A percentile compares a stretch with the other conserved stretches of the same genome.
phyloP scores from a whole-genome alignment of 495 filamentous ascomycete genomes.

The Filosporella fistucella region DNA sequence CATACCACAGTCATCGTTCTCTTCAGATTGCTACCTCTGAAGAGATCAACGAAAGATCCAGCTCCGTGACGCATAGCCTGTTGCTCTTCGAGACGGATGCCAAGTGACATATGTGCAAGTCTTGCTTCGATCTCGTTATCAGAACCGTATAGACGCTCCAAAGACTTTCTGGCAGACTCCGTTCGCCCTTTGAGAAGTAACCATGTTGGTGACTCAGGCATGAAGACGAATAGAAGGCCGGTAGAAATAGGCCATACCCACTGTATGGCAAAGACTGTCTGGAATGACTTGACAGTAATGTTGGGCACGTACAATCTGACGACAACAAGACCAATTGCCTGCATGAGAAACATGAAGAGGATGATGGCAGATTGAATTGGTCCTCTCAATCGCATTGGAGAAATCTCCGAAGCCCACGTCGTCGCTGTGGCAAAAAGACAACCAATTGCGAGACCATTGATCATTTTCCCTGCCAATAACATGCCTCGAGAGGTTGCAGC shows the following conservation, averaged over 20 bases:
- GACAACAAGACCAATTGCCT: slow-evolving; percentile 23
- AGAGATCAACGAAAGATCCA: slow-evolving; percentile 21
- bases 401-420: slow-evolving; percentile 24
- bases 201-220: slow-evolving; percentile 33
- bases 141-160: slow-evolving; percentile 4
- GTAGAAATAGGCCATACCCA: slow-evolving; percentile 49
- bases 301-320: slow-evolving; percentile 24
- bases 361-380: slow-evolving; percentile 25
- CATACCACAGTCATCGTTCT: slow-evolving; percentile 25
- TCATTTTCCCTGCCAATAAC: slow-evolving; percentile 27
- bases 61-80: slow-evolving; percentile 12
- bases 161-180: slow-evolving; percentile 1
- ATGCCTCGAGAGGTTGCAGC: slow-evolving; percentile 15
- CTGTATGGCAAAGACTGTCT: slow-evolving; percentile 49
- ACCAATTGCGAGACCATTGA: slow-evolving; percentile 18
- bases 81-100: slow-evolving; percentile 23
- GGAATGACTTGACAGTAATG: slow-evolving; percentile 30
- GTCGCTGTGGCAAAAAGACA: slow-evolving; percentile 24
- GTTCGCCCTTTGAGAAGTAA: slow-evolving; percentile 3
- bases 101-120: slow-evolving; percentile 14
- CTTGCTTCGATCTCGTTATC: slow-evolving; percentile 9
- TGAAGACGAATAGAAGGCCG: slow-evolving; percentile 32
- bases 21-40: slow-evolving; percentile 24
- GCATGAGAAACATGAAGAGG: slow-evolving; percentile 25
- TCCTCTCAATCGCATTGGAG: slow-evolving; percentile 14